Percentiles rank a stretch among this genome's conserved stretches.
Conservation (phyloP, 768 basidiomycete species). For the Asterophora lycoperdoides region DNA sequence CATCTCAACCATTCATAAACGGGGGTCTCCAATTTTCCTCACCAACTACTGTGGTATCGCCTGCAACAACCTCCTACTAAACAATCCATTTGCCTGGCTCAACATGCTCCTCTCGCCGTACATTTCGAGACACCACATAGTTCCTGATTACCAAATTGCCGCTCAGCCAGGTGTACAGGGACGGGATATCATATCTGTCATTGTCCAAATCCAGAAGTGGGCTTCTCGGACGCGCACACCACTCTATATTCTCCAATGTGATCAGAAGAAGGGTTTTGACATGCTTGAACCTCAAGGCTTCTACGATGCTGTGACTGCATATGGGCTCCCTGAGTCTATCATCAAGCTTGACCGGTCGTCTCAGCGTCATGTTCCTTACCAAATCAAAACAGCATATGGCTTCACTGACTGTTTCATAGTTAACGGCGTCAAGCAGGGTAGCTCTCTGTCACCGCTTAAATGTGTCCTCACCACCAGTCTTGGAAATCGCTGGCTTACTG, state of each 20-base stretch:
- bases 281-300: constrained; percentile 17
- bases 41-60: no score
- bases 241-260: constrained; percentile 15
- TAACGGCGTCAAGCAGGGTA: constrained; percentile 21
- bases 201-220: constrained; percentile 15
- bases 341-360: constrained; percentile 16
- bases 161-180: constrained; percentile 17
- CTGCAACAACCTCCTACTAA: constrained; percentile 5
- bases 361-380: constrained; percentile 12
- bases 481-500: constrained; percentile 11
- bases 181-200: constrained; percentile 14
- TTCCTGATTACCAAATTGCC: constrained; percentile 17
- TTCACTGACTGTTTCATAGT: constrained; percentile 14
- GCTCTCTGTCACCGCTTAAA: constrained; percentile 21
- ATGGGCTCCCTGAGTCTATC: constrained; percentile 14
- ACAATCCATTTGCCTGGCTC: constrained; percentile 11
- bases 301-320: constrained; percentile 18
- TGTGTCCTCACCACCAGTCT: constrained; percentile 19
- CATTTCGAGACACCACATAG: constrained; percentile 6
- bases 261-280: constrained; percentile 24
- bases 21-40: constrained; percentile 5
- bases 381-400: constrained; percentile 16
- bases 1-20: constrained; percentile 13
- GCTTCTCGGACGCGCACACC: constrained; percentile 3
- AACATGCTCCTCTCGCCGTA: constrained; percentile 14